Conservation (phyloP, 495 filamentous ascomycete genomes). For the Schizothecium vesticola region DNA sequence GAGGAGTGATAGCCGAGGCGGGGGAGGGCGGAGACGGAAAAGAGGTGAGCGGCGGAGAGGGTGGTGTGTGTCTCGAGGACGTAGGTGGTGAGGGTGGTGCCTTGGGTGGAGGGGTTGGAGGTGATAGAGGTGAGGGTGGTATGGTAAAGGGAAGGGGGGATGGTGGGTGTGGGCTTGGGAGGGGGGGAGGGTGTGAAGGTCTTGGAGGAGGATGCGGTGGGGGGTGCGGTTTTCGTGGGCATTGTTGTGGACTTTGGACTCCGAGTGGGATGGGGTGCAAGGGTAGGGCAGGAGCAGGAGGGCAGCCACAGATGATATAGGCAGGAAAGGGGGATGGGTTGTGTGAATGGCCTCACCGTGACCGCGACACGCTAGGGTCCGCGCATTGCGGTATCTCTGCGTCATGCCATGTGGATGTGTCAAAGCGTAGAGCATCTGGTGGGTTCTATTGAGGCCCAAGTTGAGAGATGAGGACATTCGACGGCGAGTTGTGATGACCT, state of each 20-base stretch:
- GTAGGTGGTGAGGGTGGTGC: slow-evolving; percentile 27
- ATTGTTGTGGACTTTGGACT: neutral
- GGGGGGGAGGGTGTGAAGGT: neutral
- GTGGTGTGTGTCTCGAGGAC: slow-evolving; percentile 37
- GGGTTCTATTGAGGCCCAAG: neutral
- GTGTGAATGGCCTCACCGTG: neutral
- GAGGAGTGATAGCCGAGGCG: slow-evolving; percentile 30
- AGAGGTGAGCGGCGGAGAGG: slow-evolving; percentile 29
- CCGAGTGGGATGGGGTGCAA: neutral
- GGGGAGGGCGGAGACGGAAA: slow-evolving; percentile 23
- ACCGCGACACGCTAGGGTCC: neutral
- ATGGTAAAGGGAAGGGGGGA: slow-evolving; percentile 34
- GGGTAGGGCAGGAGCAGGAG: neutral
- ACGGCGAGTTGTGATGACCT: neutral
- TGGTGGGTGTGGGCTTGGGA: neutral
- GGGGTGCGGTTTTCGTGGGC: neutral
- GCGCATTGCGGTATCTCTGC: neutral
- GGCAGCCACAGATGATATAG: neutral
- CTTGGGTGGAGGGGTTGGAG: slow-evolving; percentile 26
- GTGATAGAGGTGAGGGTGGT: slow-evolving; percentile 36
- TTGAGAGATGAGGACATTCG: neutral
- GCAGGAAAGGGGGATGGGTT: neutral
- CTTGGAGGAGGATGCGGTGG: neutral
- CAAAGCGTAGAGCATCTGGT: neutral
- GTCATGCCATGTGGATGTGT: neutral